A percentile compares a stretch with the other conserved stretches of the same genome.
phyloP scores from a whole-genome alignment of 2,329 filamentous ascomycete genomes.

The Aaosphaeria pasadenensis region DNA sequence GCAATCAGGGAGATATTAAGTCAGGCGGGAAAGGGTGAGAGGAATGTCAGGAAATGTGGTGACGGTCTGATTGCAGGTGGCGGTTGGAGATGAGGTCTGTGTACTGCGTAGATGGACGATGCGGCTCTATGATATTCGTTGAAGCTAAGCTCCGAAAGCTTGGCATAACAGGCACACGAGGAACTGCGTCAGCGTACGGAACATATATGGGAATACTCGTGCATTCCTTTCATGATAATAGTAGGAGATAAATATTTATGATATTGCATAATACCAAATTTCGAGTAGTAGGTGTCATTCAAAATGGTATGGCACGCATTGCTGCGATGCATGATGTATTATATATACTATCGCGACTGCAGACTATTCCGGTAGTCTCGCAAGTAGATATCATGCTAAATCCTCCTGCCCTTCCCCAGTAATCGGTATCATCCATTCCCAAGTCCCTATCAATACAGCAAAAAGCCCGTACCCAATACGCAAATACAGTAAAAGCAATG shows the following conservation, averaged over 20 bases:
- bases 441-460: no score
- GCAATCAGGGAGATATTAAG: conserved; percentile 5
- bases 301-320: no score
- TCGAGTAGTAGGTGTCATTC: no score
- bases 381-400: not conserved
- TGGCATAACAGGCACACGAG: conserved; percentile 1
- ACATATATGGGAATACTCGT: no score
- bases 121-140: conserved; percentile 31
- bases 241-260: no score
- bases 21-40: conserved; percentile 2
- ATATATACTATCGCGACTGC: no score
- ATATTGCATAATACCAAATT: no score
- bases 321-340: no score
- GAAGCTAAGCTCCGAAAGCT: conserved; percentile 24
- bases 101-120: conserved; percentile 15
- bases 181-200: not conserved
- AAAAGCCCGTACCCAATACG: not conserved
- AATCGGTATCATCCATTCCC: not conserved
- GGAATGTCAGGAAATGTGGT: conserved; percentile 10
- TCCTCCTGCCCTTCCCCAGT: not conserved
- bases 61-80: conserved; percentile 7
- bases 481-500: not conserved
- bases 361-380: not conserved
- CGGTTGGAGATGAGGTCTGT: conserved; percentile 7
- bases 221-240: no score